Evolutionary conservation across 106 monocot species (phyloP).

Genomic region (Platanthera zijinensis): DNA sequence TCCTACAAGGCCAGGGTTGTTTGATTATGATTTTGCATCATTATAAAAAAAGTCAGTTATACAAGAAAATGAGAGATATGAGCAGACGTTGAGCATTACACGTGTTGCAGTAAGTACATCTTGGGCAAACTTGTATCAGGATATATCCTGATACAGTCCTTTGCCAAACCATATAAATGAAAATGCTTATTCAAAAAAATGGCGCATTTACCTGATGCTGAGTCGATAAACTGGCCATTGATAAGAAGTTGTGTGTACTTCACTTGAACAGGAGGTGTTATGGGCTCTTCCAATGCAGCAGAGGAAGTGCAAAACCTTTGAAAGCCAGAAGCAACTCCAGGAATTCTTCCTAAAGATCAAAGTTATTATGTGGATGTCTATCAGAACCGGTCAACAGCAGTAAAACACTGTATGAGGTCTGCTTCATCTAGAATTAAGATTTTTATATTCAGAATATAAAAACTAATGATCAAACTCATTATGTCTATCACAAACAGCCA

Average conservation of each 20-base stretch:
- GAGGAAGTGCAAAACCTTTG: conserved; percentile 47
- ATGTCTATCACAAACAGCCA: neutral
- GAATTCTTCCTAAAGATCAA: conserved; percentile 21
- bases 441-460: neutral
- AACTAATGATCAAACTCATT: neutral
- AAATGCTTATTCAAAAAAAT: neutral
- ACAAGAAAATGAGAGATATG: no score
- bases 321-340: conserved; percentile 12
- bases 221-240: conserved; percentile 76
- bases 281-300: conserved; percentile 51
- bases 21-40: neutral
- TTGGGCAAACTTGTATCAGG: no score
- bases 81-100: no score
- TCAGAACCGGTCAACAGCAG: neutral
- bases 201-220: conserved; percentile 54
- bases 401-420: neutral
- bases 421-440: neutral
- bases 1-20: conserved; percentile 29
- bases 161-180: neutral
- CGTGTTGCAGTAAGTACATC: no score
- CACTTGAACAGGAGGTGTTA: conserved; percentile 65
- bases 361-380: neutral
- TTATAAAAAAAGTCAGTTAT: no score
- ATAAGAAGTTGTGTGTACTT: conserved; percentile 75
- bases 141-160: no score